phyloP scores from a whole-genome alignment of 495 filamentous ascomycete genomes.

The Rhypophila decipiens region DNA sequence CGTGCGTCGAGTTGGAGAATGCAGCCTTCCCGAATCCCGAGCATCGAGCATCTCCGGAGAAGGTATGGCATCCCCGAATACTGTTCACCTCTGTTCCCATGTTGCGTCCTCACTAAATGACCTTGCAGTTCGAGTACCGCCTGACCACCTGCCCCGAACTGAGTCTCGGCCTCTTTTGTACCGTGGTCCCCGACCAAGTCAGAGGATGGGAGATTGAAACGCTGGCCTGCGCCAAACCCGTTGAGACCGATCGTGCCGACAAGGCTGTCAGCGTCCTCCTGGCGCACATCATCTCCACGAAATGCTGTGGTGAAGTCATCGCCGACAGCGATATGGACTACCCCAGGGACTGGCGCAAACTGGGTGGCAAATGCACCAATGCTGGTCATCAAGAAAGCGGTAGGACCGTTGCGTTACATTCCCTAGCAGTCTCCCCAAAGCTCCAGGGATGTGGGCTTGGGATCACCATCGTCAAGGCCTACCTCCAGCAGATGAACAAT shows the following conservation, averaged over 20 bases:
- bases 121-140: constrained; percentile 68
- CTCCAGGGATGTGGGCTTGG: constrained; percentile 71
- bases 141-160: constrained; percentile 73
- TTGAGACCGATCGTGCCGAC: constrained; percentile 41
- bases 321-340: constrained; percentile 74
- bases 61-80: constrained; percentile 47
- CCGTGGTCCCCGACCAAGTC: constrained; percentile 40
- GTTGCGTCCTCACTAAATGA: constrained; percentile 4
- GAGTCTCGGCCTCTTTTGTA: constrained; percentile 72
- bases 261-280: constrained; percentile 59
- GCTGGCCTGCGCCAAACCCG: constrained; percentile 34
- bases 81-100: neutral
- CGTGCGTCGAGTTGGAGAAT: constrained; percentile 69
- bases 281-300: constrained; percentile 75
- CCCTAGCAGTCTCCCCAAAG: constrained; percentile 68
- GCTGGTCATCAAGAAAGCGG: constrained; percentile 64
- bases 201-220: constrained; percentile 43
- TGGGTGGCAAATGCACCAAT: constrained; percentile 18
- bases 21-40: constrained; percentile 60
- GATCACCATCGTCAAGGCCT: constrained; percentile 68
- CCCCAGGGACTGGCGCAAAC: constrained; percentile 55
- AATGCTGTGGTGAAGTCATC: constrained; percentile 51
- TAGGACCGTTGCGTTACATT: constrained; percentile 72
- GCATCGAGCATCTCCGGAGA: constrained; percentile 70
- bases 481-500: constrained; percentile 57